Percentiles rank a stretch among this genome's conserved stretches.
Evolutionary conservation across 768 basidiomycete species (phyloP).

Genomic region (Leccinum broughii): DNA sequence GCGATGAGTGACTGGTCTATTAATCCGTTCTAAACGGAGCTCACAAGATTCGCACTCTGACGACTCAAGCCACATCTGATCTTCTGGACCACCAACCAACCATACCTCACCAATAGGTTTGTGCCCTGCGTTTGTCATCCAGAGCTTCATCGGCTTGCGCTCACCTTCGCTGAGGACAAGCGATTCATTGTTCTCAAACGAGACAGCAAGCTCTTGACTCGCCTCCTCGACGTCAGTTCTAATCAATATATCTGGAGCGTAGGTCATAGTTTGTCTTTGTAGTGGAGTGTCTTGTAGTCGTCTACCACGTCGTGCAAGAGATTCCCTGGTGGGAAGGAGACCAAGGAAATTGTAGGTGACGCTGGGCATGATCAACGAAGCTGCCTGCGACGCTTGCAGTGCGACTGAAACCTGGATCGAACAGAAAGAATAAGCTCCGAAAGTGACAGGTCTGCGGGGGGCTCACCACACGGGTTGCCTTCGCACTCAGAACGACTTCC

Average conservation of each 20-base stretch:
- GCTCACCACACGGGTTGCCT: slow-evolving; percentile 65
- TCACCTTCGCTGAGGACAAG: slow-evolving; percentile 71
- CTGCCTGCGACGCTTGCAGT: slow-evolving; percentile 52
- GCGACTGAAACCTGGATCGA: slow-evolving; percentile 57
- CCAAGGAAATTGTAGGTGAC: slow-evolving; percentile 71
- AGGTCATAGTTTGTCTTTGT: slow-evolving; percentile 67
- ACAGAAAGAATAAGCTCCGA: slow-evolving; percentile 1
- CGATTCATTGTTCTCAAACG: slow-evolving; percentile 53
- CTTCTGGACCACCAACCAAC: slow-evolving; percentile 59
- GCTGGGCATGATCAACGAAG: slow-evolving; percentile 55
- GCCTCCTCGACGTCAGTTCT: slow-evolving; percentile 63
- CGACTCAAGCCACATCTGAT: slow-evolving; percentile 57
- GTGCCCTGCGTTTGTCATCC: slow-evolving; percentile 67
- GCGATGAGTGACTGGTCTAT: slow-evolving; percentile 6
- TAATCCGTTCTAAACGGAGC: slow-evolving; percentile 3
- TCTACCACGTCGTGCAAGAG: slow-evolving; percentile 67
- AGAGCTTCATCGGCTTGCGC: slow-evolving; percentile 50
- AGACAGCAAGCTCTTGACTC: slow-evolving; percentile 60
- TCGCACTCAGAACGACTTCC: slow-evolving; percentile 60
- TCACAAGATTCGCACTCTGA: slow-evolving; percentile 25
- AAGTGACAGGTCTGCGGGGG: background rate
- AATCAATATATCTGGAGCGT: slow-evolving; percentile 67
- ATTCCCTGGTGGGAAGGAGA: slow-evolving; percentile 66
- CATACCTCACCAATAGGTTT: slow-evolving; percentile 66
- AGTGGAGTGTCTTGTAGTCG: slow-evolving; percentile 73